Conservation (phyloP, 371 early-diverging fungal species). For the Globomyces sp. region DNA sequence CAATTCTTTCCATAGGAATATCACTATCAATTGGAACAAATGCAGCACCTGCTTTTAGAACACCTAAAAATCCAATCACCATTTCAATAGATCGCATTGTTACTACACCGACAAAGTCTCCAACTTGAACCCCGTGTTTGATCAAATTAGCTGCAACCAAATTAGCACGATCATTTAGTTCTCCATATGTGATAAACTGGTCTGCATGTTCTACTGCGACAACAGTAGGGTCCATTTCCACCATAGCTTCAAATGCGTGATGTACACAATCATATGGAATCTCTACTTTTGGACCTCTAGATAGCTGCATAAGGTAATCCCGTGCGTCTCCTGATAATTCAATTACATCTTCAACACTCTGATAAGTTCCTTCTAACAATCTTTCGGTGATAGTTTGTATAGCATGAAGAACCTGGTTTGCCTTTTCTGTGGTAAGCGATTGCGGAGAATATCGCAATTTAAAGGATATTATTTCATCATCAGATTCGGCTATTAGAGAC, state of each 20-base stretch:
- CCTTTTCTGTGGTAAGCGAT: not conserved
- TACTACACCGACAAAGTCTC: constrained; percentile 9
- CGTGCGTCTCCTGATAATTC: not conserved
- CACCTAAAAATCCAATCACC: constrained; percentile 15
- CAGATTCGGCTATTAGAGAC: not conserved
- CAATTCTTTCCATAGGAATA: constrained; percentile 2
- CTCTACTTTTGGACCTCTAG: constrained; percentile 3
- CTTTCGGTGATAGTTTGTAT: not conserved
- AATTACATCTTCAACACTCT: not conserved
- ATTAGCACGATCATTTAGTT: not conserved
- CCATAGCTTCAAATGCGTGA: constrained; percentile 14
- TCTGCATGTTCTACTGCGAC: constrained; percentile 18
- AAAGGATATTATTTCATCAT: not conserved
- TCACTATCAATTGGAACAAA: constrained; percentile 14
- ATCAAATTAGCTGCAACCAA: not conserved
- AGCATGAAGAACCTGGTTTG: not conserved
- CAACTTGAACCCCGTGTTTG: constrained; percentile 4
- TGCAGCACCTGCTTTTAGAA: constrained; percentile 17
- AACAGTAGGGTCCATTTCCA: constrained; percentile 9
- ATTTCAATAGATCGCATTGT: constrained; percentile 19
- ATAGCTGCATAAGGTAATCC: not conserved
- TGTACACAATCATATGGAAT: constrained; percentile 12
- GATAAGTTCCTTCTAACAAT: not conserved
- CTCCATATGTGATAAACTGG: constrained; percentile 15
- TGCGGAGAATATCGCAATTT: not conserved